Evolutionary conservation across 2,329 filamentous ascomycete genomes (phyloP).

Genomic region (Amphichorda felina): DNA sequence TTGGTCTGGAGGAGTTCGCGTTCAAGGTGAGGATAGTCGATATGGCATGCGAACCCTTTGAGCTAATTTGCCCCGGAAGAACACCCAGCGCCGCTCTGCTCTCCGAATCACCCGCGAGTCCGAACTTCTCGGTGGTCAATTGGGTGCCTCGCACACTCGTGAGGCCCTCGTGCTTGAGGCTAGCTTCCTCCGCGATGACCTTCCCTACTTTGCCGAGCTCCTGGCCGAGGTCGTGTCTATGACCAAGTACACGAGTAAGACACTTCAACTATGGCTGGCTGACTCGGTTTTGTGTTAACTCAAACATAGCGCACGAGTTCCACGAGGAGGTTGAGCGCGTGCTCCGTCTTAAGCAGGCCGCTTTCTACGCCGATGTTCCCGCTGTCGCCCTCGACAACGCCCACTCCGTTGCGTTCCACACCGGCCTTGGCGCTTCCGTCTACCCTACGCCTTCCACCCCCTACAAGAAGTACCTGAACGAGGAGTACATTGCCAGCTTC

Average conservation of each 20-base stretch:
- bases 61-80: conserved; percentile 43
- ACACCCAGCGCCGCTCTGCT: conserved; percentile 77
- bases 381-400: conserved; percentile 74
- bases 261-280: conserved; percentile 5
- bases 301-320: conserved; percentile 81
- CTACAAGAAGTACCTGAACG: conserved; percentile 69
- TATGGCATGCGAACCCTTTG: conserved; percentile 7
- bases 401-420: conserved; percentile 84
- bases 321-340: conserved; percentile 74
- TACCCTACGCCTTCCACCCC: conserved; percentile 62
- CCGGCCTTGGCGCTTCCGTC: conserved; percentile 71
- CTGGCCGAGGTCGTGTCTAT: conserved; percentile 81
- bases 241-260: conserved; percentile 73
- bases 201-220: conserved; percentile 95
- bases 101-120: conserved; percentile 90
- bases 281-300: too few relatives aligned
- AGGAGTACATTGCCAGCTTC: conserved; percentile 62
- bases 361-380: conserved; percentile 47
- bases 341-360: conserved; percentile 68
- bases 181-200: conserved; percentile 88
- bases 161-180: conserved; percentile 88
- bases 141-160: conserved; percentile 78
- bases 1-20: conserved; percentile 87
- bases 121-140: conserved; percentile 87
- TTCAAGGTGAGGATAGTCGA: conserved; percentile 64